phyloP scores from a whole-genome alignment of 345 rosid genomes.

The Zanthoxylum bungeanum region DNA sequence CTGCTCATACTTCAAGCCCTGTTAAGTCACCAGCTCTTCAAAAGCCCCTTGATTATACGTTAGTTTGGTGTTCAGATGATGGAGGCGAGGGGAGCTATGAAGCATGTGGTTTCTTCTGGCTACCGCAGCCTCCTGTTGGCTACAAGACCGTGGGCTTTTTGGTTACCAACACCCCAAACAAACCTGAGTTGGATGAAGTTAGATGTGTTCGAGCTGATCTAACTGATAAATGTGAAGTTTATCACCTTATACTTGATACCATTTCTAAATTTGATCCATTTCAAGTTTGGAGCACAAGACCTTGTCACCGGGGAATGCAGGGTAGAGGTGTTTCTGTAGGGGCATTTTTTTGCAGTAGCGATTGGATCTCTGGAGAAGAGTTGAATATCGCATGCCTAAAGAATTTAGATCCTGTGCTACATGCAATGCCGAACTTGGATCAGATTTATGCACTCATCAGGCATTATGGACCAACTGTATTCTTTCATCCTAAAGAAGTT shows the following conservation, averaged over 20 bases:
- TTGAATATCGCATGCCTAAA: constrained; percentile 51
- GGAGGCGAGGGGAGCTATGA: constrained; percentile 28
- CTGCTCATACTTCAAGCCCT: constrained; percentile 1
- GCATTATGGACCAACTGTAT: constrained; percentile 71
- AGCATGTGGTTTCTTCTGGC: constrained; percentile 69
- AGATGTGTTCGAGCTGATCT: constrained; percentile 76
- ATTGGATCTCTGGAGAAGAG: constrained; percentile 35
- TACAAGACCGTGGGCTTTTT: constrained; percentile 63
- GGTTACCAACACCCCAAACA: constrained; percentile 50
- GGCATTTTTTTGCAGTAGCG: constrained; percentile 60
- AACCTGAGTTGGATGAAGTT: constrained; percentile 66
- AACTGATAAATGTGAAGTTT: constrained; percentile 59
- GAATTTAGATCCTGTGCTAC: constrained; percentile 50
- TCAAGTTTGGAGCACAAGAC: constrained; percentile 67
- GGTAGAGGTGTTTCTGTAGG: constrained; percentile 76
- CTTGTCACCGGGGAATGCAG: constrained; percentile 52
- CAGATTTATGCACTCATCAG: constrained; percentile 62
- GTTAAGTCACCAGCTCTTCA: constrained; percentile 40
- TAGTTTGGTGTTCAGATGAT: constrained; percentile 72
- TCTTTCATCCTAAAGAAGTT: constrained; percentile 59
- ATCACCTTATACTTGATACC: constrained; percentile 31
- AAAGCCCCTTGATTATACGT: constrained; percentile 59
- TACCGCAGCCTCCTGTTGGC: constrained; percentile 72
- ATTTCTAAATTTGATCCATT: constrained; percentile 43
- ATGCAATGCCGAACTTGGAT: constrained; percentile 70